Percentiles rank a stretch among this genome's conserved stretches.
Conservation (phyloP, 2,329 filamentous ascomycete genomes). For the Zymoseptoria brevis region DNA sequence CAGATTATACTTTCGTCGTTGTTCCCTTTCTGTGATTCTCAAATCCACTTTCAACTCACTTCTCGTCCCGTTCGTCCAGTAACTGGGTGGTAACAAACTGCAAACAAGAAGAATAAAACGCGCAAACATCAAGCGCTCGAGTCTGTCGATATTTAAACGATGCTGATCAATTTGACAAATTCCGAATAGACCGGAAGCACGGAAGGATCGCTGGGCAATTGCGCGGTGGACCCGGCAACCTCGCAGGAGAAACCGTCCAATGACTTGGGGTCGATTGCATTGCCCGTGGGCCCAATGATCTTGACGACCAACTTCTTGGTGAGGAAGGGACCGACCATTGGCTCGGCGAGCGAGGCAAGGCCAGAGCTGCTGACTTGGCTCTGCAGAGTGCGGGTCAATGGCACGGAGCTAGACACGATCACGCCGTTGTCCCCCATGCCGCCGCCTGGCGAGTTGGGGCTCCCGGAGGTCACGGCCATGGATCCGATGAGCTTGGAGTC, state of each 20-base stretch:
- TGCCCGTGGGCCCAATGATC: constrained; percentile 24
- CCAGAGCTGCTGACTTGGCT: constrained; percentile 22
- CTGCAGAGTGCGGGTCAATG: constrained; percentile 38
- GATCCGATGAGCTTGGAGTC: constrained; percentile 53
- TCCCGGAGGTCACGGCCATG: constrained; percentile 40
- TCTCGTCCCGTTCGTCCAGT: neutral
- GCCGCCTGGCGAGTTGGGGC: neutral
- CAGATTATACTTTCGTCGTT: neutral
- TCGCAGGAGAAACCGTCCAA: constrained; percentile 34
- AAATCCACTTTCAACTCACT: neutral
- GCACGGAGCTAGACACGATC: constrained; percentile 36
- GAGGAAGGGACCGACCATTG: constrained; percentile 26
- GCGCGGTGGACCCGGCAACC: constrained; percentile 32
- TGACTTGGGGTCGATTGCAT: constrained; percentile 25
- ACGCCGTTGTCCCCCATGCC: constrained; percentile 19
- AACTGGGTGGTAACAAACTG: neutral
- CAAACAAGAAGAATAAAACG: neutral
- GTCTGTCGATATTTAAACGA: neutral
- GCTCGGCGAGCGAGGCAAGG: constrained; percentile 26
- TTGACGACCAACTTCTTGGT: constrained; percentile 29
- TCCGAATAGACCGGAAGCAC: constrained; percentile 31
- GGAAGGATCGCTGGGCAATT: constrained; percentile 22
- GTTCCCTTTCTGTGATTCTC: neutral
- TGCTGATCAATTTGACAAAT: constrained; percentile 16
- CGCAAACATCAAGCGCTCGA: neutral